Percentiles rank a stretch among this genome's conserved stretches.
phyloP scores from a whole-genome alignment of 2,329 filamentous ascomycete species.

The Acarospora socialis region DNA sequence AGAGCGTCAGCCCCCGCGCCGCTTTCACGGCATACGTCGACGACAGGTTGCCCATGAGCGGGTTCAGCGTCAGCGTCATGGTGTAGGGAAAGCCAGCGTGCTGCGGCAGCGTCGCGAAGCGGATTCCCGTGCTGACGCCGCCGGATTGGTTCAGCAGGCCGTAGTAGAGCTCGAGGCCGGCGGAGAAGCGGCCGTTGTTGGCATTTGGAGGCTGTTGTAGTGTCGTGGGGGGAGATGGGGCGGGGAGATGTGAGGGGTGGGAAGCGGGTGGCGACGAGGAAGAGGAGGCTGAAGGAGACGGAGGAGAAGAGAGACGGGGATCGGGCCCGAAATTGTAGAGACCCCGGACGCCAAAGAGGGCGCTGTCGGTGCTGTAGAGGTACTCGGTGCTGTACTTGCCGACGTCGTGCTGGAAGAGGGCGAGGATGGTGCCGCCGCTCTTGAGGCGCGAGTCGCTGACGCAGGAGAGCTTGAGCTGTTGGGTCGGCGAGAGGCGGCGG shows the following conservation, averaged over 20 bases:
- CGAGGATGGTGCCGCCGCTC: constrained; percentile 31
- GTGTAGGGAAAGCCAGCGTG: constrained; percentile 81
- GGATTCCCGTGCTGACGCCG: constrained; percentile 72
- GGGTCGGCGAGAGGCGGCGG: constrained; percentile 34
- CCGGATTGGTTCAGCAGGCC: constrained; percentile 87
- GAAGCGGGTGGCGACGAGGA: constrained; percentile 15
- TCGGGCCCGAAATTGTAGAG: constrained; percentile 90
- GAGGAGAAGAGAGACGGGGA: constrained; percentile 27
- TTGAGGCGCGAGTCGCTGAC: constrained; percentile 37
- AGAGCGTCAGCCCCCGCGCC: constrained; percentile 66
- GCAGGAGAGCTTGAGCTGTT: constrained; percentile 33
- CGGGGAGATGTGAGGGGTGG: too few relatives aligned
- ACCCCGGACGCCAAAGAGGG: constrained; percentile 71
- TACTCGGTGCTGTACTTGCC: constrained; percentile 83
- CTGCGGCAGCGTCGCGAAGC: constrained; percentile 74
- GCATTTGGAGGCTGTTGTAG: constrained; percentile 36
- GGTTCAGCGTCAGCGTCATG: constrained; percentile 83
- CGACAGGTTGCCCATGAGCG: constrained; percentile 83
- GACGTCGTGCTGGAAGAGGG: constrained; percentile 50
- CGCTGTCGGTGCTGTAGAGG: constrained; percentile 82
- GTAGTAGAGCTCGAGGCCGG: constrained; percentile 89
- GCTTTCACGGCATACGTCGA: constrained; percentile 87
- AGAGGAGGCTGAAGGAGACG: constrained; percentile 13
- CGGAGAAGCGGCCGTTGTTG: constrained; percentile 74
- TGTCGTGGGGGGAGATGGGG: constrained; percentile 16